Conservation (phyloP, 495 filamentous ascomycete genomes). For the Neurospora discreta region DNA sequence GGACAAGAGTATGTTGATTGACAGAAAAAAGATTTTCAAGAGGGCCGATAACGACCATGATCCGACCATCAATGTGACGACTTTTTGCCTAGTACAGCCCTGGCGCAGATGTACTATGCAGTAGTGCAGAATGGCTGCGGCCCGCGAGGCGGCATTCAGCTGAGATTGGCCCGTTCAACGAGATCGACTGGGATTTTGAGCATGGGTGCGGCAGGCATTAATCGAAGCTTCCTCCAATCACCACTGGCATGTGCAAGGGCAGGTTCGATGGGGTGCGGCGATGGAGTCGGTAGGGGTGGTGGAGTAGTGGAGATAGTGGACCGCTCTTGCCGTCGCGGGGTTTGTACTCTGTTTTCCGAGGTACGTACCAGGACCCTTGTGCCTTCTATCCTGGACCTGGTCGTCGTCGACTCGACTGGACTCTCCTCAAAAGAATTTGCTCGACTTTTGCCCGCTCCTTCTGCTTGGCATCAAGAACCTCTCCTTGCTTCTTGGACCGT, state of each 20-base stretch:
- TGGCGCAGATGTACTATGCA: slow-evolving; percentile 8
- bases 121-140: slow-evolving; percentile 23
- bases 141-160: slow-evolving; percentile 22
- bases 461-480: not conserved
- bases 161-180: slow-evolving; percentile 27
- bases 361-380: not conserved
- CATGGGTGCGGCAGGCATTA: slow-evolving; percentile 17
- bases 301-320: not conserved
- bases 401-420: not conserved
- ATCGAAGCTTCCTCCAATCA: slow-evolving; percentile 24
- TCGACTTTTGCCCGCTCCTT: not conserved
- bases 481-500: not conserved
- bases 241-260: not conserved
- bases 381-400: not conserved
- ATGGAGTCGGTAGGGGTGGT: not conserved
- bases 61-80: slow-evolving; percentile 25
- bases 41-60: slow-evolving; percentile 15
- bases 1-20: not conserved
- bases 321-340: not conserved
- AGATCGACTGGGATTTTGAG: slow-evolving; percentile 17
- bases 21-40: slow-evolving; percentile 5
- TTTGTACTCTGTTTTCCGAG: not conserved
- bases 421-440: not conserved
- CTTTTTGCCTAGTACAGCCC: slow-evolving; percentile 19
- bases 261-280: not conserved